Evolutionary conservation across 1,139 yeast species (phyloP), one percentile per base, ranked within the genome.

Genomic region (Scheffersomyces illinoinensis): DNA sequence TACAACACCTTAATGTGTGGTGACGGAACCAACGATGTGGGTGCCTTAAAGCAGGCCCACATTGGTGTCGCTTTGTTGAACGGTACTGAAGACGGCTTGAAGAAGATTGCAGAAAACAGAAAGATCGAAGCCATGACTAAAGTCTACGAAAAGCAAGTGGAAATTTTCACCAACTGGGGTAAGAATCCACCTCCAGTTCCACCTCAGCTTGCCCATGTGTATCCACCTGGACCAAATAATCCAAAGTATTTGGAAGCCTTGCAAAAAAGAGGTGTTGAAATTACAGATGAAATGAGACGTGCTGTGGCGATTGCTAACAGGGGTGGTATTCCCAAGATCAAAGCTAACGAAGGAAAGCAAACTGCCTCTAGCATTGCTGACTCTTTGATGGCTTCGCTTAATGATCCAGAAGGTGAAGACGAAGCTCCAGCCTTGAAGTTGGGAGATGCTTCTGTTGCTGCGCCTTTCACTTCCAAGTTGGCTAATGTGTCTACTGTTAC

Each of bases 371-470:
- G 71, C 50, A 67, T 93, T 68, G 95, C 97, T 54, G 95, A 91
- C 65, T 83, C 89, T 66, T 77, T 93, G 64, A 79, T 93, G 76
- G 82, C 86, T 60, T 86, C 91, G 61, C 76, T 91, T 73, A 85
- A 87, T 67, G 90, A 86, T 59, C 86, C 86, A 57, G 93, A 87
- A 64, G 90, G 83, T 43, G 95, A 88, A 58, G 90, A 82, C 58
- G 98, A 93, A 66, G 96, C 96, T 0, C 99, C 99, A 59, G 87
- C 91, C 54, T 84, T 95, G 77, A 96, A 95, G 74, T 83, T 95
- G 59, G 99, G 99, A 69, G 99, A 95, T 78, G 99, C 99, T 10
- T 93, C 98, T 33, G 97, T 96, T 68, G 99, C 99, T 59, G 99
- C 99, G 50, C 99, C 99, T 53, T 93, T 95, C 73, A 95, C 99